Evolutionary conservation across 2,329 filamentous ascomycete species (phyloP), one percentile per base, ranked within the genome.

Genomic region (Scorias spongiosa): DNA sequence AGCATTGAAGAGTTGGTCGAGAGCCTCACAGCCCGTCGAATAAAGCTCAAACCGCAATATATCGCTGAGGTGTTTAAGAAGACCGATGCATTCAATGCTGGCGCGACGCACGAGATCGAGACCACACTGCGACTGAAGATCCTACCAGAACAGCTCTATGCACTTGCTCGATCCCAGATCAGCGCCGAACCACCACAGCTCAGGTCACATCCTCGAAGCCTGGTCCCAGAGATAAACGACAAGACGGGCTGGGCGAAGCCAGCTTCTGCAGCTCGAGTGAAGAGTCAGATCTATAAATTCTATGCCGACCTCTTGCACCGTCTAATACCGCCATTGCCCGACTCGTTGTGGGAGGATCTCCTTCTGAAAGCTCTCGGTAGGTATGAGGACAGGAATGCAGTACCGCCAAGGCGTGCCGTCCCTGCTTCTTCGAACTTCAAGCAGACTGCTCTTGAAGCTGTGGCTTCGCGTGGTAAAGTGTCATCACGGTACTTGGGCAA

Each of bases 201-300:
- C 8, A 55, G 51, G 14, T 50, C 52, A 9, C 20, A 26, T 26
- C 32, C 32, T 12, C 49, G 51, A 10, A 45, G 49, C 12, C 42
- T 57, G 0, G 39, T 47, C 5, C 60, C 58, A 1, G 45, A 47
- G 10, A 62, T 68, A 15, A 65, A 67, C n/a, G 57, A 60, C 37
- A 58, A 58, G 44, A 72, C 72, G 43, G 53, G 57, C 14, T 71
- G 69, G 67, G 54, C 58, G 41, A 60, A 64, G 5, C 63, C 66
- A 1, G 67, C 71, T 62, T 68, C 69, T 4, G 51, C 61, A 29
- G 61, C 53, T 39, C 58, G 70, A 17, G 62, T 65, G 8, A 58
- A 59, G 36, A 71, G 70, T 44, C 56, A 65, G 45, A 61, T 63
- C 6, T 54, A 57, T 29, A 54, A 60, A 29, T 70, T 66, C 63